Percentiles rank a stretch among this genome's conserved stretches.
These are phyloP conservation scores for Theobroma grandiflorum DNA, from an alignment of 441 rosid species.

Conservation along the genomic window DNA sequence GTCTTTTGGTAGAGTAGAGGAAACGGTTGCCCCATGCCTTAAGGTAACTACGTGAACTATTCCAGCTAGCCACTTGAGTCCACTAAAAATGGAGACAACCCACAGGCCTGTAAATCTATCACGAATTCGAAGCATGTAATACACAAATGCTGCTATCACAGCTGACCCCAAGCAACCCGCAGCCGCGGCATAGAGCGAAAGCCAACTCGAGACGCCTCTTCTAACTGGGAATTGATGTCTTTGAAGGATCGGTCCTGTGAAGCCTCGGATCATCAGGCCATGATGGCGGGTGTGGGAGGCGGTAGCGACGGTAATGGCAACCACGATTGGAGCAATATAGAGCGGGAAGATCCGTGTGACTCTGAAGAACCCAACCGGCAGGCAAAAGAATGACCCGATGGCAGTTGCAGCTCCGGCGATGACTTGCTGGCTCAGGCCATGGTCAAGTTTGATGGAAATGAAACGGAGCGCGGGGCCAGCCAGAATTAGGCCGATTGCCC, in stretches of 20 bases:
- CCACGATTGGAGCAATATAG: constrained; percentile 46
- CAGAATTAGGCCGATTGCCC: constrained; percentile 60
- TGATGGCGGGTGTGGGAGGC: constrained; percentile 67
- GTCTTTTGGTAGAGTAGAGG: constrained; percentile 20
- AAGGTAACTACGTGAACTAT: constrained; percentile 37
- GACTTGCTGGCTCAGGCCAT: constrained; percentile 42
- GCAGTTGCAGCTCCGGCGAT: constrained; percentile 56
- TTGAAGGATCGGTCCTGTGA: constrained; percentile 40
- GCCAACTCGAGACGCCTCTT: constrained; percentile 56
- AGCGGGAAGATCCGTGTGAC: constrained; percentile 56
- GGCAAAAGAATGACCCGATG: constrained; percentile 57
- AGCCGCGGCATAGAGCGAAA: constrained; percentile 57
- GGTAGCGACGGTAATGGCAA: constrained; percentile 44
- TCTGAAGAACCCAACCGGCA: constrained; percentile 60
- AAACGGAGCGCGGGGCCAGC: constrained; percentile 43
- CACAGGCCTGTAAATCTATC: constrained; percentile 53
- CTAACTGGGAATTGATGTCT: constrained; percentile 42
- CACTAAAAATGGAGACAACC: constrained; percentile 73
- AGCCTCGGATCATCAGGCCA: constrained; percentile 52
- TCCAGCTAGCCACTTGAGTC: constrained; percentile 62
- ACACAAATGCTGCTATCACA: constrained; percentile 55
- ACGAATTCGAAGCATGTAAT: constrained; percentile 51
- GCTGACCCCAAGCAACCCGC: constrained; percentile 62
- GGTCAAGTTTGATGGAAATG: constrained; percentile 53
- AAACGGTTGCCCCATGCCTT: constrained; percentile 36